Conservation (phyloP, 805 yeast genomes). For the Cyberlindnera mycetangii region DNA sequence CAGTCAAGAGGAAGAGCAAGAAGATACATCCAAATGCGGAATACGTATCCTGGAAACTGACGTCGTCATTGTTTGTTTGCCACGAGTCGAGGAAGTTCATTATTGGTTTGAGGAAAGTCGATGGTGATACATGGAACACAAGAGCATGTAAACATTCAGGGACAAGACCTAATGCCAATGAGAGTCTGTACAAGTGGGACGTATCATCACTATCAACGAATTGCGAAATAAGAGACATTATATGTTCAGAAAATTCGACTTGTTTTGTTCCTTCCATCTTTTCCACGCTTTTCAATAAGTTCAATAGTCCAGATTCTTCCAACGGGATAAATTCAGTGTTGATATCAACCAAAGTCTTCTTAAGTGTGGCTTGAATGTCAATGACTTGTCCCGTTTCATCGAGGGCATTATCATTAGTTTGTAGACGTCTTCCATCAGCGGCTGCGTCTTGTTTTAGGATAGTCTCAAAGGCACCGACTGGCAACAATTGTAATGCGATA, state of each 20-base stretch:
- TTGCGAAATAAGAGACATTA: slow-evolving; percentile 31
- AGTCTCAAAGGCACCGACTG: slow-evolving; percentile 31
- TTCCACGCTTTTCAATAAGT: slow-evolving; percentile 46
- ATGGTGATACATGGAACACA: slow-evolving; percentile 44
- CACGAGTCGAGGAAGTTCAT: slow-evolving; percentile 50
- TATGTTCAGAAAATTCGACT: slow-evolving; percentile 40
- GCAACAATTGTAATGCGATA: slow-evolving; percentile 38
- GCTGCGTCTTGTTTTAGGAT: slow-evolving; percentile 39
- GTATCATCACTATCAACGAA: slow-evolving; percentile 41
- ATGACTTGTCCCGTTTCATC: slow-evolving; percentile 33
- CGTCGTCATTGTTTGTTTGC: slow-evolving; percentile 41
- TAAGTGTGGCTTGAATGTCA: slow-evolving; percentile 30
- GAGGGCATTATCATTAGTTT: slow-evolving; percentile 32
- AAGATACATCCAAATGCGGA: slow-evolving; percentile 65
- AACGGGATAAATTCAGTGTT: slow-evolving; percentile 47
- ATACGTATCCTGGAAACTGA: slow-evolving; percentile 62
- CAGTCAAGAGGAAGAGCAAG: slow-evolving; percentile 41
- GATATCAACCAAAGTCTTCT: slow-evolving; percentile 33
- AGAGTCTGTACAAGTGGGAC: slow-evolving; percentile 45
- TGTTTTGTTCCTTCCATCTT: slow-evolving; percentile 45
- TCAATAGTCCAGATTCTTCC: slow-evolving; percentile 52
- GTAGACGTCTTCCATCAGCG: slow-evolving; percentile 33
- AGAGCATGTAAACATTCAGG: slow-evolving; percentile 40
- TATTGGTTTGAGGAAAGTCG: slow-evolving; percentile 39
- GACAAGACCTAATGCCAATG: slow-evolving; percentile 48